A percentile compares a stretch with the other conserved stretches of the same genome.
Evolutionary conservation across 352 stramenopile species (phyloP).

Genomic region (Halophytophthora polymorphica): DNA sequence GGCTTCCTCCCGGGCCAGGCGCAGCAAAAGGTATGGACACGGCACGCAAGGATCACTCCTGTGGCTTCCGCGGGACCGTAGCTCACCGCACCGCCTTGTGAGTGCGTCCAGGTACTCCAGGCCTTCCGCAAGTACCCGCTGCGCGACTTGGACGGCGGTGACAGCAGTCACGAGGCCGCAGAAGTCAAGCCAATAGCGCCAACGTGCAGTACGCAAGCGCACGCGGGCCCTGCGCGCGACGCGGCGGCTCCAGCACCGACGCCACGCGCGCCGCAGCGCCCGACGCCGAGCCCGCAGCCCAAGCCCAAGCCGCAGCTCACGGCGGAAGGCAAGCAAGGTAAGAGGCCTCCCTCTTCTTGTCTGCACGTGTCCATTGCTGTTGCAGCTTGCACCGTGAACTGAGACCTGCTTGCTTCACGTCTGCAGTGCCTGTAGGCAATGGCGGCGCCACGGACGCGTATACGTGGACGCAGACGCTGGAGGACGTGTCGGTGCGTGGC

Average conservation of each 20-base stretch:
- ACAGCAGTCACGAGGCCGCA: neutral
- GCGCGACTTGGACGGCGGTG: slow-evolving; percentile 40
- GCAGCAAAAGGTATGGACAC: slow-evolving; percentile 53
- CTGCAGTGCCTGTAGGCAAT: slow-evolving; percentile 87
- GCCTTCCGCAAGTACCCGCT: slow-evolving; percentile 71
- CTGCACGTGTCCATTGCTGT: neutral
- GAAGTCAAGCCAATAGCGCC: neutral
- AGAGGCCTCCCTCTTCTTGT: too few relatives aligned
- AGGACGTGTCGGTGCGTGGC: slow-evolving; percentile 91
- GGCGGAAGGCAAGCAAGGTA: slow-evolving; percentile 70
- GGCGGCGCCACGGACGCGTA: slow-evolving; percentile 88
- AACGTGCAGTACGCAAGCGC: neutral
- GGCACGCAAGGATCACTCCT: neutral
- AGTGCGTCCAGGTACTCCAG: slow-evolving; percentile 33
- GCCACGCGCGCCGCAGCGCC: too few relatives aligned
- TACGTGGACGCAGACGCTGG: slow-evolving; percentile 97
- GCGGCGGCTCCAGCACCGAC: neutral
- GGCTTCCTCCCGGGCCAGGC: slow-evolving; percentile 62
- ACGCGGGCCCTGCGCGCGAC: too few relatives aligned
- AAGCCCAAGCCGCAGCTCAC: slow-evolving; percentile 28
- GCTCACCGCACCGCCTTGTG: neutral
- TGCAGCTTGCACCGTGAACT: neutral
- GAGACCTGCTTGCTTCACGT: neutral
- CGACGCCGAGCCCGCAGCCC: neutral
- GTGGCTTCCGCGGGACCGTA: neutral